phyloP scores from a whole-genome alignment of 768 basidiomycete species.

The Hemileccinum impolitum region DNA sequence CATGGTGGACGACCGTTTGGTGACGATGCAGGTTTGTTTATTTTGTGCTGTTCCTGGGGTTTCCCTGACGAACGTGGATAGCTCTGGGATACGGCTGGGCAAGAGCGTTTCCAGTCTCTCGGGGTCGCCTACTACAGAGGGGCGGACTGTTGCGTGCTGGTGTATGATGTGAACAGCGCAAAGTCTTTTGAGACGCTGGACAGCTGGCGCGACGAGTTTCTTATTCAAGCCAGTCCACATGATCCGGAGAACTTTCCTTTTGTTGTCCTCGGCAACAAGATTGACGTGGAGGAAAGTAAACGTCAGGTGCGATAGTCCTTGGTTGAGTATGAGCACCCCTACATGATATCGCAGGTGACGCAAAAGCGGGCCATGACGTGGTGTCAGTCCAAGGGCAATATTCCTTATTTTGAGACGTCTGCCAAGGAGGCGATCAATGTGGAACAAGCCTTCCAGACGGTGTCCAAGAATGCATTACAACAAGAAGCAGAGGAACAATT shows the following conservation, averaged over 20 bases:
- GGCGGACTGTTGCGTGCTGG: constrained; percentile 97
- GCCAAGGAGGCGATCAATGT: constrained; percentile 99
- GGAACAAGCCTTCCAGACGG: constrained; percentile 99
- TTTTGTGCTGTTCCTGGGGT: neutral
- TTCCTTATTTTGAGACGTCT: constrained; percentile 99
- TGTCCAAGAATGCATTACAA: constrained; percentile 98
- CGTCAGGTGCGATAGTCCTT: constrained; percentile 64
- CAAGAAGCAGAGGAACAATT: constrained; percentile 96
- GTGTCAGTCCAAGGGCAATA: constrained; percentile 99
- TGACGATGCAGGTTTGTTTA: constrained; percentile 90
- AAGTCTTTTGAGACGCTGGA: constrained; percentile 99
- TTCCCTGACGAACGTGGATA: constrained; percentile 31
- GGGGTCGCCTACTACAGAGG: constrained; percentile 99
- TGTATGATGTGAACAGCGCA: constrained; percentile 97
- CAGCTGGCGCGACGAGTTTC: constrained; percentile 99
- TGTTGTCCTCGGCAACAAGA: constrained; percentile 99
- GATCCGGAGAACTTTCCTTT: constrained; percentile 99
- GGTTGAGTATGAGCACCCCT: neutral
- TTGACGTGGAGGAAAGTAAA: constrained; percentile 98
- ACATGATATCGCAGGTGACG: constrained; percentile 61
- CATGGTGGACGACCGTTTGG: constrained; percentile 95
- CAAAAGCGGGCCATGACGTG: constrained; percentile 99
- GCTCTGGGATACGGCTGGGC: constrained; percentile 99
- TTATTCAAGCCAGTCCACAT: constrained; percentile 97
- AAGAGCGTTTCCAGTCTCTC: constrained; percentile 98